Percentiles rank a stretch among this genome's conserved stretches.
Evolutionary conservation across 352 stramenopile genomes (phyloP).

Genomic region (Bremia lactucae): DNA sequence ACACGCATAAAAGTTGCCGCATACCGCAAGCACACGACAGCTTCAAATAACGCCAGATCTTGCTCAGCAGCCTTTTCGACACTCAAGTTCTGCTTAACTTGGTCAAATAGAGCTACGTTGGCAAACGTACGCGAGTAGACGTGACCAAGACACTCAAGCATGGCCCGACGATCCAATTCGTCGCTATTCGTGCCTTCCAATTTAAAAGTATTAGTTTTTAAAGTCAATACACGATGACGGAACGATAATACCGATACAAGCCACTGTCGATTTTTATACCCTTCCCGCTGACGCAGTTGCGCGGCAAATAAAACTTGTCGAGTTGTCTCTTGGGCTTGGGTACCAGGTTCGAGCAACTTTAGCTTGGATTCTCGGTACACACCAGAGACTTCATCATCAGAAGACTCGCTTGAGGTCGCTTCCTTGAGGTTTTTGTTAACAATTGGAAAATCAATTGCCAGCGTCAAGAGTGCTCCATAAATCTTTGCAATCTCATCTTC

Average conservation of each 20-base stretch:
- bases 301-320: conserved; percentile 32
- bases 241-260: conserved; percentile 33
- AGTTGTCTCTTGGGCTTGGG: conserved; percentile 25
- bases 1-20: conserved; percentile 49
- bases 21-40: conserved; percentile 34
- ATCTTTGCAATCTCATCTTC: conserved; percentile 40
- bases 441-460: conserved; percentile 47
- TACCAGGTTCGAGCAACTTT: conserved; percentile 11
- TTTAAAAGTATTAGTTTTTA: conserved; percentile 29
- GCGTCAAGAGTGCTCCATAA: conserved; percentile 29
- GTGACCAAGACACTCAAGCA: conserved; percentile 36
- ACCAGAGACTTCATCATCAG: conserved; percentile 27
- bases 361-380: conserved; percentile 6
- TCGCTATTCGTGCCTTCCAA: conserved; percentile 28
- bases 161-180: conserved; percentile 17
- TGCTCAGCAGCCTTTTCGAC: conserved; percentile 13
- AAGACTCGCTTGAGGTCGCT: conserved; percentile 32
- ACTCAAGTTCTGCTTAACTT: conserved; percentile 10
- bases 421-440: conserved; percentile 22
- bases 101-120: conserved; percentile 12
- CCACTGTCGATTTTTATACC: conserved; percentile 23
- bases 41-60: conserved; percentile 17
- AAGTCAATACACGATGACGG: conserved; percentile 32
- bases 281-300: conserved; percentile 24
- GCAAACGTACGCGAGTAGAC: conserved; percentile 47